Base-by-base conservation (phyloP, 441 rosid species). In the Bruguiera hainesii region DNA sequence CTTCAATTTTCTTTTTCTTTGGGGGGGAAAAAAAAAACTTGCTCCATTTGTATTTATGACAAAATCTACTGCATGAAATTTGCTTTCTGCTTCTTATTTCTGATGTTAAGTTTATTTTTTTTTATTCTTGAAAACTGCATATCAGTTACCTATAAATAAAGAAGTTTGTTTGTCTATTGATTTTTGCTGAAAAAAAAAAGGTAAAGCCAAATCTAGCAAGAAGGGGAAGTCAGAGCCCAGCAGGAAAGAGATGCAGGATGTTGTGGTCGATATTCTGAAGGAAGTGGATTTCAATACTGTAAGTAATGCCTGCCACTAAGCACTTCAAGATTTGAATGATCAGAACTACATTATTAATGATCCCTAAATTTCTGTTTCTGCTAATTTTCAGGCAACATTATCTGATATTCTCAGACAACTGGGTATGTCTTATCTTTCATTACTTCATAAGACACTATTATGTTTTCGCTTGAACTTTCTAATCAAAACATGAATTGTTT, bases 231-330 rank as follows among this genome's bases (percentile, higher is more conserved):
- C 78, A 10, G 93, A 82, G 63, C 99, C 99, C 56, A 86, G 80
- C 74, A 88, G 87, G 80, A 86, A 83, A 71, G 93, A 95, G 81
- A 87, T 91, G 93, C 98, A 86, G 80, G 85, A 78, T 60, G 93
- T 89, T 68, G 97, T 90, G 11, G 86, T 85, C 28, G 82, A 80
- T 68, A 87, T 89, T 81, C 83, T 91, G 71, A 91, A 90, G 78
- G 84, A 91, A 85, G 99, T 90, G 67, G 98, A 95, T 83, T 95
- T 95, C 85, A 88, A 89, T 77, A 91, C 98, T 63, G 98, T 95
- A 72, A 84, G 97, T 75, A 60, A 50, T 35, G 65, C 64, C 49
- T 39, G 30, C 64, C 60, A 23, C 5, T 66, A 23, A 50, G 55
- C 46, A 26, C 60, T 73, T 49, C 57, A n/a, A 46, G 20, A 58